Base-by-base conservation (phyloP, 495 filamentous ascomycete species). In the Penicillium diatomitis region DNA sequence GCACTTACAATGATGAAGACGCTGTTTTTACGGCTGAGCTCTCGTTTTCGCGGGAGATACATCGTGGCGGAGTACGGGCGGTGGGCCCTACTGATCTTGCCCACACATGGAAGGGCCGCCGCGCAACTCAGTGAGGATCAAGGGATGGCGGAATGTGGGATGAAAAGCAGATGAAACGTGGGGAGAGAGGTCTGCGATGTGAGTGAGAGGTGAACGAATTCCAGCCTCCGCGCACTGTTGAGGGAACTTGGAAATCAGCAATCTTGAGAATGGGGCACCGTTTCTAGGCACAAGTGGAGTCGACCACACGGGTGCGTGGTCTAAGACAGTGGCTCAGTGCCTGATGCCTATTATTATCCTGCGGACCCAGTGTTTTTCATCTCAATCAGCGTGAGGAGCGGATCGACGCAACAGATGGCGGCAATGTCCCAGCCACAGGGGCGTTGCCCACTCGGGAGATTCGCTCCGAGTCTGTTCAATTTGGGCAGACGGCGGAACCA, bases 11-110 rank as follows among this genome's bases (percentile, higher is more conserved):
- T 41, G 55, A 61, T 61, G 37, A 63, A 58, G 49, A 61, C 50
- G 11, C 41, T 50, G 30, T 63, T 52, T 44, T 63, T 63, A 9
- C 40, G 47, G 12, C 43, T 32, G 30, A 52, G 36, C 6, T 33
- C 45, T 27, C 60, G 57, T 51, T 63, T 63, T 38, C 51, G 52
- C 32, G 57, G 60, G 49, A 63, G 55, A 37, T 63, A 63, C 60
- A 63, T 63, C 38, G 44, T 49, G 44, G 49, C 20, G 35, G 37
- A 10, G 41, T 27, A 42, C 48, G 46, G 53, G 53, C 50, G 51
- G 31, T 45, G 46, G 39, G 48, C 48, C 59, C 59, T 57, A 54
- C 43, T 52, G 51, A 55, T 55, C 35, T 48, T 32, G 34, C 29
- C 47, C 49, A 55, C 47, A 46, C 52, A 60, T 58, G 48, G 45